Evolutionary conservation across 208 protist species (phyloP).

Genomic region (Trichomonas gallinae): DNA sequence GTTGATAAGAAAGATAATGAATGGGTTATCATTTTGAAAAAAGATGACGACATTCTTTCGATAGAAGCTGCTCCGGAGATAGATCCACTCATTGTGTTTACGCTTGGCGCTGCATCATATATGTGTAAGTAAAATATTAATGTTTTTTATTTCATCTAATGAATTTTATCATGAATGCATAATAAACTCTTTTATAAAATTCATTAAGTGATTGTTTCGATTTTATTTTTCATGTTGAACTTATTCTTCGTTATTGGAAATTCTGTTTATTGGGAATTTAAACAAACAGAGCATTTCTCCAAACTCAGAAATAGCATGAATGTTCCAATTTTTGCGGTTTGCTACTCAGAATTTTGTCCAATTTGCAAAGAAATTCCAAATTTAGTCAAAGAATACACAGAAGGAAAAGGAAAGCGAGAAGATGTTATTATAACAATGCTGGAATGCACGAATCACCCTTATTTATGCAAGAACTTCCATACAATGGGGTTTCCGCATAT

Average conservation of each 20-base stretch:
- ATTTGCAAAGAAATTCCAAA: neutral
- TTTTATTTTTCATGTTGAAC: too few relatives aligned
- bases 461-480: neutral
- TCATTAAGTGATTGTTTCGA: too few relatives aligned
- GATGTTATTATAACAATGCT: neutral
- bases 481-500: neutral
- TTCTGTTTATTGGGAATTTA: neutral
- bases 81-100: neutral
- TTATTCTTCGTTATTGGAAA: too few relatives aligned
- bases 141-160: too few relatives aligned
- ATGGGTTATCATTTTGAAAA: neutral
- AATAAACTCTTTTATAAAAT: too few relatives aligned
- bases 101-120: neutral
- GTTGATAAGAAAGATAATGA: neutral
- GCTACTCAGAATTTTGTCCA: neutral
- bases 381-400: neutral
- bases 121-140: neutral
- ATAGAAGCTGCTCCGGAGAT: neutral
- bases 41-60: neutral
- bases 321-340: neutral
- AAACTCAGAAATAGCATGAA: neutral
- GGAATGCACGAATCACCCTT: neutral
- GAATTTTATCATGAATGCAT: too few relatives aligned
- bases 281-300: neutral
- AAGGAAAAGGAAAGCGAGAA: neutral